These are phyloP conservation scores for Phragmites australis DNA, from an alignment of 176 grass and related monocot species.

Conservation along the genomic window DNA sequence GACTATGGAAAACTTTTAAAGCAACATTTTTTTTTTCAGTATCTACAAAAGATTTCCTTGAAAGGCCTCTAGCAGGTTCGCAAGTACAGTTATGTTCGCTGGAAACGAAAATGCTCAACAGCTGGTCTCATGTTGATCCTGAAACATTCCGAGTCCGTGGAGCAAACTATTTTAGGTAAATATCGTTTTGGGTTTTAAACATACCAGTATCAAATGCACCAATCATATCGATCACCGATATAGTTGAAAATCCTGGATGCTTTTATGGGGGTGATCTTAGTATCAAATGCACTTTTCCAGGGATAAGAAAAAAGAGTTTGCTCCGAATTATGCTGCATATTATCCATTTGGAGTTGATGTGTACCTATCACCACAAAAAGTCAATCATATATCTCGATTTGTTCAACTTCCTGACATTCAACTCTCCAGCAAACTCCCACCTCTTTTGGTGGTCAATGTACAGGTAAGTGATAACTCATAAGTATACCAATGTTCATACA, in stretches of 20 bases:
- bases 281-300: constrained; percentile 41
- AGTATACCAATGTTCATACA: neutral
- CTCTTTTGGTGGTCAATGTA: constrained; percentile 93
- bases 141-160: constrained; percentile 81
- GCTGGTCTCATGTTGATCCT: constrained; percentile 87
- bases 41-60: constrained; percentile 69
- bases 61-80: constrained; percentile 82
- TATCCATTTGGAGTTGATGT: constrained; percentile 93
- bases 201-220: constrained; percentile 22
- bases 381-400: constrained; percentile 94
- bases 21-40: constrained; percentile 46
- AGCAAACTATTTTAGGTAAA: constrained; percentile 88
- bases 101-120: constrained; percentile 80
- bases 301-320: constrained; percentile 98
- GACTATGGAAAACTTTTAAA: constrained; percentile 32
- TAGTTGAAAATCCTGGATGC: constrained; percentile 10
- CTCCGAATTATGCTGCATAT: constrained; percentile 83
- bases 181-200: constrained; percentile 2
- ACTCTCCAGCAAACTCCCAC: constrained; percentile 66
- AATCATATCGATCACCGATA: neutral
- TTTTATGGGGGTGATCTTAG: constrained; percentile 28
- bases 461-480: constrained; percentile 68
- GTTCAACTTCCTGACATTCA: constrained; percentile 79
- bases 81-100: constrained; percentile 82
- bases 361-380: constrained; percentile 75